Conservation (phyloP, 768 basidiomycete genomes). For the Podaxis rugospora region DNA sequence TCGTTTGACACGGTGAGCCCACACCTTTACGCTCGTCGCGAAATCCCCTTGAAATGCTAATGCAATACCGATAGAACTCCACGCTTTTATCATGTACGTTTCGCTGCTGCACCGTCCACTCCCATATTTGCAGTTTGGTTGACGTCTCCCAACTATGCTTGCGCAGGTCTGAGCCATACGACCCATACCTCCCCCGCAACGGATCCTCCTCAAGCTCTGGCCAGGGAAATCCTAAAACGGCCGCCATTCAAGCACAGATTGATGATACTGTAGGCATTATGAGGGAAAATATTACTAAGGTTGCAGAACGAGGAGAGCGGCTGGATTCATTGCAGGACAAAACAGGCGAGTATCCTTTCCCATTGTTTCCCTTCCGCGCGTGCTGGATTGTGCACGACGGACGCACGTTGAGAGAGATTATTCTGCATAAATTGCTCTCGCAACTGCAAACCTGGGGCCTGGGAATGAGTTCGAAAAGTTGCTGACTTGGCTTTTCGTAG, state of each 20-base stretch:
- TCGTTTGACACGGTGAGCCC: conserved; percentile 39
- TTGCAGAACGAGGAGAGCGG: conserved; percentile 92
- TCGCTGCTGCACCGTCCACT: neutral
- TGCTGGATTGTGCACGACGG: neutral
- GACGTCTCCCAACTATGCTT: conserved; percentile 2
- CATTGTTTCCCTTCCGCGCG: neutral
- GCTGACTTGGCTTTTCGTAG: conserved; percentile 34
- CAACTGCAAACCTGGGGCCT: neutral
- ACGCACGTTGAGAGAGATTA: neutral
- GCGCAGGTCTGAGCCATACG: conserved; percentile 93
- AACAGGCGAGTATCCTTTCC: conserved; percentile 67
- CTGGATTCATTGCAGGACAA: conserved; percentile 95
- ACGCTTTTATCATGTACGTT: conserved; percentile 36
- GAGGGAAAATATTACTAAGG: conserved; percentile 96
- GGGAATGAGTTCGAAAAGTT: neutral
- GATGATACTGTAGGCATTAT: conserved; percentile 97
- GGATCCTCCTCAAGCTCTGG: conserved; percentile 52
- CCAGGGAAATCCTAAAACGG: conserved; percentile 77
- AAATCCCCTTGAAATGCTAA: neutral
- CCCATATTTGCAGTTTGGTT: conserved; percentile 1
- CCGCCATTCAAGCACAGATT: conserved; percentile 94
- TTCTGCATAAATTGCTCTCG: neutral
- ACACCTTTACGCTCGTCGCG: neutral
- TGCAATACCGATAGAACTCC: conserved; percentile 20
- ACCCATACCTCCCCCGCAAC: conserved; percentile 93